Evolutionary conservation across 495 filamentous ascomycete genomes (phyloP).

Genomic region (Aspergillus funiculosus): DNA sequence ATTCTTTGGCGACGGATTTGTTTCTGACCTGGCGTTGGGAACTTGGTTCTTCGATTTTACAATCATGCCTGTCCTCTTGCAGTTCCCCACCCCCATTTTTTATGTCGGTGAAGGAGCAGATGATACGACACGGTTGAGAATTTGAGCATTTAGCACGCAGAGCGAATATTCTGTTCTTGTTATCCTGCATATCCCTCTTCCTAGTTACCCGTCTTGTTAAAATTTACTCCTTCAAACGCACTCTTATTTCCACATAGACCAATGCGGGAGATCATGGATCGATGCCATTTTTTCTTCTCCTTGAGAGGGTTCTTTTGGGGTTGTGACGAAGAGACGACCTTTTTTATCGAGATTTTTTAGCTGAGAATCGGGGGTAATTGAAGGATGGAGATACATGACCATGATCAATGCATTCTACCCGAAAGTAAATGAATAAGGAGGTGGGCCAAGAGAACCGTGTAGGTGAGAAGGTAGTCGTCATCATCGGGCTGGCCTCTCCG

Average conservation of each 20-base stretch:
- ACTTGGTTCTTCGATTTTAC: slow-evolving; percentile 11
- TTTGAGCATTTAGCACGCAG: slow-evolving; percentile 44
- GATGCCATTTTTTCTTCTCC: neutral
- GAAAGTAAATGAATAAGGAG: too few species aligned
- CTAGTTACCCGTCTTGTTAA: slow-evolving; percentile 14
- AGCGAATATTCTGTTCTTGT: slow-evolving; percentile 33
- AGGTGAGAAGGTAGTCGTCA: too few species aligned
- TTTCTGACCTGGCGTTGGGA: slow-evolving; percentile 41
- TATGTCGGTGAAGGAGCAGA: slow-evolving; percentile 17
- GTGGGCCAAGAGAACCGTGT: too few species aligned
- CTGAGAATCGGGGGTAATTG: too few species aligned
- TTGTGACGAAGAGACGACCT: too few species aligned
- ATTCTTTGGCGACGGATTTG: slow-evolving; percentile 26
- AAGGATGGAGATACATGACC: too few species aligned
- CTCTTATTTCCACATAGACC: slow-evolving; percentile 13
- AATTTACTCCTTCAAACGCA: slow-evolving; percentile 6
- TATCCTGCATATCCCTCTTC: slow-evolving; percentile 26
- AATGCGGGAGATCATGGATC: slow-evolving; percentile 9
- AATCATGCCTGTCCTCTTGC: slow-evolving; percentile 6
- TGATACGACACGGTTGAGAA: slow-evolving; percentile 25
- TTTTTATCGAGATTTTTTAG: neutral
- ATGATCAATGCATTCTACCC: too few species aligned
- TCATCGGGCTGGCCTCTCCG: too few species aligned
- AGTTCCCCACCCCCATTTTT: neutral
- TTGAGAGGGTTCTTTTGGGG: too few species aligned